Evolutionary conservation across 2,329 filamentous ascomycete genomes (phyloP).

Genomic region (Exophiala viscosa): DNA sequence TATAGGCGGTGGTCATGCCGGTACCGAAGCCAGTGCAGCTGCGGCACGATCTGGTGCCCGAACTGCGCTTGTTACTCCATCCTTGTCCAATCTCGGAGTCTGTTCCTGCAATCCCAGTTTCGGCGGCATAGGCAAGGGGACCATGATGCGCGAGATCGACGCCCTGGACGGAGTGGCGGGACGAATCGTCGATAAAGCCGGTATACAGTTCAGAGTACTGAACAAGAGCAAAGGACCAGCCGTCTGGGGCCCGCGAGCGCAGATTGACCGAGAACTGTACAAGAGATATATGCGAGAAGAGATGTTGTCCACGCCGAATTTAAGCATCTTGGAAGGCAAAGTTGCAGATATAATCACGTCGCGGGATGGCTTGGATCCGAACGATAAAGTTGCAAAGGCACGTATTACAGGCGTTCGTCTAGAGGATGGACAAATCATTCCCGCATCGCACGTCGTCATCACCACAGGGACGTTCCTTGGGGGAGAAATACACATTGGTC

Average conservation of each 20-base stretch:
- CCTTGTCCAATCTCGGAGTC: conserved; percentile 80
- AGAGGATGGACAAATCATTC: conserved; percentile 80
- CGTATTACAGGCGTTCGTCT: conserved; percentile 81
- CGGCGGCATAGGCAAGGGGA: conserved; percentile 97
- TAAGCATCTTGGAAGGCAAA: conserved; percentile 78
- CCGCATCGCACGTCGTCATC: conserved; percentile 79
- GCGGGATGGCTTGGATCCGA: conserved; percentile 42
- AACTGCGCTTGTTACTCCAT: conserved; percentile 86
- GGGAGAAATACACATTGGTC: conserved; percentile 92
- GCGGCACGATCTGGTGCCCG: conserved; percentile 83
- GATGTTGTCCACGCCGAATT: conserved; percentile 69
- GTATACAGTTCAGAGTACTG: conserved; percentile 86
- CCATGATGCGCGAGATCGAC: conserved; percentile 91
- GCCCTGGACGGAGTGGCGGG: conserved; percentile 87
- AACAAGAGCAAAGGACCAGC: conserved; percentile 89
- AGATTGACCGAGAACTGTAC: conserved; percentile 90
- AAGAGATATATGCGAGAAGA: conserved; percentile 87
- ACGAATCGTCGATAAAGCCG: conserved; percentile 86
- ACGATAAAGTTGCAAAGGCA: conserved; percentile 55
- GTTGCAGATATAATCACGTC: conserved; percentile 87
- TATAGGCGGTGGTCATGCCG: conserved; percentile 92
- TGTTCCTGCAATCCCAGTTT: conserved; percentile 98
- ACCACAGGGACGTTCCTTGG: conserved; percentile 95
- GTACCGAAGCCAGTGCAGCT: conserved; percentile 87
- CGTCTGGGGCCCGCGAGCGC: conserved; percentile 93